A percentile compares a stretch with the other conserved stretches of the same genome.
phyloP scores from a whole-genome alignment of 2,329 filamentous ascomycete genomes.

The Colletotrichum melonis region DNA sequence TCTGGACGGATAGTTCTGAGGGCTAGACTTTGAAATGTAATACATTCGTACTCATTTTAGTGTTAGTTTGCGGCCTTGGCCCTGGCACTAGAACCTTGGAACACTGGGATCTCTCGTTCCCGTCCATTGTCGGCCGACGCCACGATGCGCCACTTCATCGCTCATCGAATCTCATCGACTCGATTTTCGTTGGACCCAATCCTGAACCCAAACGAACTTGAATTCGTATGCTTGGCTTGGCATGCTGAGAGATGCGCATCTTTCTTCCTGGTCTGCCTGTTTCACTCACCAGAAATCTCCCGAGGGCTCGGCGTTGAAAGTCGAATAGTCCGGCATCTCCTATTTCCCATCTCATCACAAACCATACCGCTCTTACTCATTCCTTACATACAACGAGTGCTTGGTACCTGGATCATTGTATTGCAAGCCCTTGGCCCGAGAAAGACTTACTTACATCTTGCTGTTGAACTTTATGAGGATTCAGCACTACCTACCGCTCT shows the following conservation, averaged over 20 bases:
- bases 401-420: no score
- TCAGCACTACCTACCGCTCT: neutral
- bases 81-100: conserved; percentile 1
- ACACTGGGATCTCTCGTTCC: neutral
- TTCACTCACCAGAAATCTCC: neutral
- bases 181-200: neutral
- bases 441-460: no score
- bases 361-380: neutral
- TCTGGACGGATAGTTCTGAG: neutral
- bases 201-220: neutral
- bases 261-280: neutral
- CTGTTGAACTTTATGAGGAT: neutral
- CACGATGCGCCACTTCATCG: neutral
- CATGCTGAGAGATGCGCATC: neutral
- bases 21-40: neutral
- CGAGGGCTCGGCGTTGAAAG: neutral
- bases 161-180: neutral
- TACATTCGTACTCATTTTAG: neutral
- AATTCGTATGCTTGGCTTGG: neutral
- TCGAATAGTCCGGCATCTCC: neutral
- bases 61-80: neutral
- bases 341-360: neutral
- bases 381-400: no score
- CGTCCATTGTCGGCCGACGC: neutral
- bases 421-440: no score